Base-by-base conservation (phyloP, 2,329 filamentous ascomycete species). In the Cephalotrichum gorgonifer region DNA sequence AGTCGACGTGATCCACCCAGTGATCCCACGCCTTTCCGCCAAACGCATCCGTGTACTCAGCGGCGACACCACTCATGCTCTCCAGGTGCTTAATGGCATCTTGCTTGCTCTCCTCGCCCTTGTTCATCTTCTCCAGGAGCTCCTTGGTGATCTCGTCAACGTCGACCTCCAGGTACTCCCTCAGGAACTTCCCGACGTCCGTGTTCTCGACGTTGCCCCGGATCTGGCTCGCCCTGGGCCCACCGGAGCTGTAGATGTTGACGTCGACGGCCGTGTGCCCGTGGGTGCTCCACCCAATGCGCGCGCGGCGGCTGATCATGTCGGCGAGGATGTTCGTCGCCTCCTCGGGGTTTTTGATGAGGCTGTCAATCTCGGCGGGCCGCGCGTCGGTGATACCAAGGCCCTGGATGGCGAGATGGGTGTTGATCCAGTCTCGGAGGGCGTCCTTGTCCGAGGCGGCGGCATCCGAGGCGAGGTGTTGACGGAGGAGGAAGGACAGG, bases 251-350 rank as follows among this genome's bases (percentile, higher is more conserved):
- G 68, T 97, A 98, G 56, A 98, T 88, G 65, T 98, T 98, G 44
- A 98, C 93, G 62, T 98, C 93, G 7, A 93, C 89, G 47, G 85
- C 93, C 20, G 84, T 86, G 68, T 98, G 93, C 26, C 93, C 93
- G 63, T 96, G 91, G 0, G 90, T 95, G 54, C 79, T 84, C 93
- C 93, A 98, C 14, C 93, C 94, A 41, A 95, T 79, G 60, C 95
- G 88, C 1, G 90, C 87, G 52, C 93, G 81, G 4, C 86, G 77
- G 56, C 87, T 95, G 56, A 97, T 79, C 71, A 98, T 91, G 59
- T 88, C 83, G 0, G 89, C 82, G 61, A 97, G 86, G 2, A 77
- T 69, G 3, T 73, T 65, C 28, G 74, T 68, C 11, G 82, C 74
- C 3, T 67, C 64, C 1, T 71, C 70, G 0, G 82, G 78, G 25